These are phyloP conservation scores for Noccaea caerulescens DNA, from an alignment of 345 rosid species.

Conservation along the genomic window DNA sequence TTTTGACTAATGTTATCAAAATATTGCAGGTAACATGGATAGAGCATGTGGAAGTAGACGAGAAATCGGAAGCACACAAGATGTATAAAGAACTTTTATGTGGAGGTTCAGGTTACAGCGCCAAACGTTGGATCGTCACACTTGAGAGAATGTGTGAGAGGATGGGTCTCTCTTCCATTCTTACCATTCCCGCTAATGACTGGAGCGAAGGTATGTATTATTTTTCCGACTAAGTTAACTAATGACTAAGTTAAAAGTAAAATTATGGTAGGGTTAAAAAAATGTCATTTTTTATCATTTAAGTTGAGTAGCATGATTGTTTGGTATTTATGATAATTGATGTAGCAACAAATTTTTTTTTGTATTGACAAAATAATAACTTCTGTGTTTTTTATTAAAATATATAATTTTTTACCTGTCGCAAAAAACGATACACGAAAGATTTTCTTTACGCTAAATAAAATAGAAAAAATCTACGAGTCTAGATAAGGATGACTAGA, in stretches of 20 bases:
- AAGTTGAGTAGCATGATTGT: neutral
- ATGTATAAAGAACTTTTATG: slow-evolving; percentile 57
- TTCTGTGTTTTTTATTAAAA: no score
- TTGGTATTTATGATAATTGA: neutral
- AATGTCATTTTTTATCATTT: neutral
- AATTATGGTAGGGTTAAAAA: neutral
- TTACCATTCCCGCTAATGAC: slow-evolving; percentile 31
- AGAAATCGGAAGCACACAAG: slow-evolving; percentile 52
- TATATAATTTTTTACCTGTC: no score
- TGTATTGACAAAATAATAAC: neutral
- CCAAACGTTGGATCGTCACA: slow-evolving; percentile 59
- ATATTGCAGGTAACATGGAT: slow-evolving; percentile 72
- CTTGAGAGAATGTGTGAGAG: slow-evolving; percentile 75
- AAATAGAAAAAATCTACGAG: no score
- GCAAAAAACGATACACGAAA: no score
- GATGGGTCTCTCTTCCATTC: slow-evolving; percentile 38
- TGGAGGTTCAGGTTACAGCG: slow-evolving; percentile 58
- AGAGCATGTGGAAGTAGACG: slow-evolving; percentile 79
- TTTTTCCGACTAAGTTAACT: neutral
- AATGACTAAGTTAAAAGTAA: neutral
- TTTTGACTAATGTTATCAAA: neutral
- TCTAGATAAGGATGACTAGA: neutral
- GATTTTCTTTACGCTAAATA: neutral
- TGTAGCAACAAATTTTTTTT: neutral
- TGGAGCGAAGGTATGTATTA: slow-evolving; percentile 48